Evolutionary conservation across 257 asterid genomes (phyloP), one percentile per base, ranked within the genome.

Genomic region (Solanum dulcamara): DNA sequence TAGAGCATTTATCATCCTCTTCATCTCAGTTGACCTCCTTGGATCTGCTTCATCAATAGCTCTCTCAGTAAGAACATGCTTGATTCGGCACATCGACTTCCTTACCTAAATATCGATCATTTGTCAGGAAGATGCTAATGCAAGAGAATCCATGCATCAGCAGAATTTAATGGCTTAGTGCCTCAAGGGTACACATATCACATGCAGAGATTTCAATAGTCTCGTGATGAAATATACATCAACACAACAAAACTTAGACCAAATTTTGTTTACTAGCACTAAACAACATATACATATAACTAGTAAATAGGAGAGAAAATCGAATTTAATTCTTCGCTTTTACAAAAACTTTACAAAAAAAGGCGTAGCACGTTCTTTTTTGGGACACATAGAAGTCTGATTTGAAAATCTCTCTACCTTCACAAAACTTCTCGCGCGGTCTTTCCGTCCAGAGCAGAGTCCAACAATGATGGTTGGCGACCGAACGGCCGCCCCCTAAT

Each of bases 41-140:
- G 96, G 94, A 88, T 97, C 99, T 9, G 98, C 86, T 89, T 97
- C 99, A 42, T 89, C 98, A 38, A 95, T 92, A 22, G 99, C 99
- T 92, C 99, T 93, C 94, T 96, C 98, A 1, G 98, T 97, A 15
- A 95, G 92, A 35, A 95, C 98, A 30, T 96, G 99, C 88, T 96
- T 96, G 88, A 96, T 91, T 57, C 99, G 93, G 90, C 99, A 94
- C 98, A 94, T 96, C 30, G 99, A 92, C 88, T 93, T 96, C 68
- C 95, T 89, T 48, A 96, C 98, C 99, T 96, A 94, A 84, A 88
- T 80, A 84, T 40, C 30, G 70, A 85, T 38, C 79, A 85, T 42
- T 17, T 8, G n/a, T 50, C 83, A 59, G 22, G 32, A 42, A 82
- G 26, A 38, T 60, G 57, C 30, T 62, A 82, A 62, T 9, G 74